Evolutionary conservation across 768 basidiomycete genomes (phyloP).

Genomic region (Calocybe indica): DNA sequence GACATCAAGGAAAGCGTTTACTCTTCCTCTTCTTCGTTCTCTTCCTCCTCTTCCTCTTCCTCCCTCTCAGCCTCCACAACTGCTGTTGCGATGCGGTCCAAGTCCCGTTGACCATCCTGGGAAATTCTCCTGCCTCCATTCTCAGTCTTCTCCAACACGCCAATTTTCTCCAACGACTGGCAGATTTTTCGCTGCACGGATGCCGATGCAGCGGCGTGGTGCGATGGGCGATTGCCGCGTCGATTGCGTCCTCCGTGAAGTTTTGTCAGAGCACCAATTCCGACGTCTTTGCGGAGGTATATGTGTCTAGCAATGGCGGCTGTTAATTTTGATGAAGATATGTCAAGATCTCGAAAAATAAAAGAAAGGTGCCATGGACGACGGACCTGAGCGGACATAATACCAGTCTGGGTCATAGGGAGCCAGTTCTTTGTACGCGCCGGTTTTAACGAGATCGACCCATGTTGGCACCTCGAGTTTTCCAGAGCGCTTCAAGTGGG

Average conservation of each 20-base stretch:
- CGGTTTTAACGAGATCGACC: conserved; percentile 99
- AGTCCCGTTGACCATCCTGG: conserved; percentile 94
- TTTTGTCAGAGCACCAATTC: conserved; percentile 90
- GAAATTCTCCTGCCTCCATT: conserved; percentile 95
- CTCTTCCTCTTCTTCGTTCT: conserved; percentile 62
- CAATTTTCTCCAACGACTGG: conserved; percentile 98
- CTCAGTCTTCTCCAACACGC: conserved; percentile 88
- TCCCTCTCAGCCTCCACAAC: conserved; percentile 76
- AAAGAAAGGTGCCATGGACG: not conserved
- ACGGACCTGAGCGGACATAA: conserved; percentile 95
- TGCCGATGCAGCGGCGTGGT: conserved; percentile 82
- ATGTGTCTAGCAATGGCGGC: conserved; percentile 98
- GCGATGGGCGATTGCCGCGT: conserved; percentile 94
- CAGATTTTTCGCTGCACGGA: conserved; percentile 93
- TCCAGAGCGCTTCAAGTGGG: conserved; percentile 95
- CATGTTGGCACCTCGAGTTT: conserved; percentile 99
- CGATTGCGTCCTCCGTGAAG: conserved; percentile 95
- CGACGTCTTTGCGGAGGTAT: conserved; percentile 97
- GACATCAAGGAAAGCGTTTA: conserved; percentile 20
- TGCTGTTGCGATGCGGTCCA: conserved; percentile 90
- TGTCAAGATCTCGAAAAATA: not conserved
- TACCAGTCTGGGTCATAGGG: conserved; percentile 99
- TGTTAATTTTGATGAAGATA: conserved; percentile 21
- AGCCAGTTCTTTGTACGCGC: conserved; percentile 94
- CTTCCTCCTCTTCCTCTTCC: conserved; percentile 71